phyloP scores from a whole-genome alignment of 1,284 basidiomycete genomes.

The Meira miltonrushii region DNA sequence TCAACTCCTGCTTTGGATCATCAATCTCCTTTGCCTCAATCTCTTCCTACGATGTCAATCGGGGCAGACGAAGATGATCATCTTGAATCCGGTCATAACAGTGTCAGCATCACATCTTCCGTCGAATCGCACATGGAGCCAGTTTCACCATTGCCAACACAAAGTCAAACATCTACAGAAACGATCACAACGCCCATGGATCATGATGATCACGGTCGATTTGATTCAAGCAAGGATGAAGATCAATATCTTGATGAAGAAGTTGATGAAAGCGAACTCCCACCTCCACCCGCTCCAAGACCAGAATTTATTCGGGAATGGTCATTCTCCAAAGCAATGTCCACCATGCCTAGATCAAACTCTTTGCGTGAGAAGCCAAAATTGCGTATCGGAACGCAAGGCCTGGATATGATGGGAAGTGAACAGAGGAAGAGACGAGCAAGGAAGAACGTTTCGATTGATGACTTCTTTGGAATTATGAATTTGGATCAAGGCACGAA shows the following conservation, averaged over 20 bases:
- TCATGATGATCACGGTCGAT: not conserved
- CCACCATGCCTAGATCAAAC: conserved; percentile 8
- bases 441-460: conserved; percentile 14
- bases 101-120: not conserved
- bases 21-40: not conserved
- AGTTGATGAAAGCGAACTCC: conserved; percentile 12
- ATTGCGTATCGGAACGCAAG: not conserved
- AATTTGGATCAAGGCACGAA: conserved; percentile 14
- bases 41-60: too few species aligned
- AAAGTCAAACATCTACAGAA: conserved; percentile 17
- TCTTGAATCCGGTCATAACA: not conserved
- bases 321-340: conserved; percentile 24
- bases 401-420: not conserved
- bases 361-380: not conserved
- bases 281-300: conserved; percentile 13
- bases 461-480: conserved; percentile 45
- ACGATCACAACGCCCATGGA: not conserved
- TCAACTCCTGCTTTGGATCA: conserved; percentile 10
- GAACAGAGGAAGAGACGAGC: not conserved
- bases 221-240: conserved; percentile 8
- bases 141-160: not conserved
- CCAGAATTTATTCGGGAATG: conserved; percentile 44
- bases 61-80: conserved; percentile 7
- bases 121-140: not conserved
- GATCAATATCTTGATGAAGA: conserved; percentile 13